Base-by-base conservation (phyloP, 73 alveolate genomes). In the Stentor roeselii region DNA sequence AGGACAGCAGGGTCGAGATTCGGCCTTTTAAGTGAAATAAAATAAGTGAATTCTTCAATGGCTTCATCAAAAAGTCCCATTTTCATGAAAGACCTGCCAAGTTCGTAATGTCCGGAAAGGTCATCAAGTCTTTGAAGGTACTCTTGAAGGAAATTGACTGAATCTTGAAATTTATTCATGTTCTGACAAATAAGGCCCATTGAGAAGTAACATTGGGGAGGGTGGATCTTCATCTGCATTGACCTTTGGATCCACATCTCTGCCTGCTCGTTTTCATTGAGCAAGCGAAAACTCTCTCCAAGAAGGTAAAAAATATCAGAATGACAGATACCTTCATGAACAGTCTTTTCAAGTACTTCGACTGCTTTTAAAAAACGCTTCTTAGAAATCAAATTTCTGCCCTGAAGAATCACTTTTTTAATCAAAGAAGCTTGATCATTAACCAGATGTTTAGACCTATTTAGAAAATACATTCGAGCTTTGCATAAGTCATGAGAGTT, bases 101-200 rank as follows among this genome's bases (percentile, higher is more conserved):
- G 80, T 40, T 67, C 80, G 34, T 67, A 67, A 67, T 67, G 80
- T n/a, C 80, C 80, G 34, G 21, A 36, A 21, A 40, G 41, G 34
- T 34, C 14, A 34, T 67, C 80, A n/a, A 67, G 27, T 1, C n/a
- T 21, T 21, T 21, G 21, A 27, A 67, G 37, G 37, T 27, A 67
- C 11, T 67, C 27, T 40, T 32, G n/a, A 2, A 67, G 34, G 34
- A 67, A 21, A 14, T 32, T 32, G 0, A 67, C 34, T 27, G 50
- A 15, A 27, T 67, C 80, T 27, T 67, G 15, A 67, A 30, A 67
- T 67, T 32, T 21, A n/a, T 67, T 34, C 34, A 27, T 67, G 27
- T 36, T 40, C 34, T 67, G 80, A 67, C 14, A 67, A 14, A 67
- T 40, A 15, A 30, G 21, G 1, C 41, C 80, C 37, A 67, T 14